Evolutionary conservation across 306 rosid species (phyloP).

Genomic region (Datisca glomerata): DNA sequence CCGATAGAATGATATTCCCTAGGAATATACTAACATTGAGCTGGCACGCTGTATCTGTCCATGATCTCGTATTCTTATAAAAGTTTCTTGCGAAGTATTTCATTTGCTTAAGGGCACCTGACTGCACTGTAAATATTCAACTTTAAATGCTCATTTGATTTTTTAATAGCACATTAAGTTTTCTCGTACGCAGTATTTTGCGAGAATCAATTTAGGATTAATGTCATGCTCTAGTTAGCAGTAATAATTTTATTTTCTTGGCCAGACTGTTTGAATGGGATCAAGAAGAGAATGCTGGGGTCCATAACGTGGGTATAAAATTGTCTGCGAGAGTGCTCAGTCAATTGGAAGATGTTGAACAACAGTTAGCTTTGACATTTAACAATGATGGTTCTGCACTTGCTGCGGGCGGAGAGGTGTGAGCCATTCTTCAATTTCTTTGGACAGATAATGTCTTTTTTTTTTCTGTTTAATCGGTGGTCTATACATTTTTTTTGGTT

Average conservation of each 20-base stretch:
- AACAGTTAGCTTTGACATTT: constrained; percentile 69
- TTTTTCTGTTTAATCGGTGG: no score
- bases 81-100: not conserved
- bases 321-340: constrained; percentile 34
- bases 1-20: no score
- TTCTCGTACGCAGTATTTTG: no score
- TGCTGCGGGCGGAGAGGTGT: constrained; percentile 89
- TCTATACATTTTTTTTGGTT: no score
- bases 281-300: constrained; percentile 21
- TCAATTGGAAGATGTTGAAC: constrained; percentile 55
- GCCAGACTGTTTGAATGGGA: constrained; percentile 72
- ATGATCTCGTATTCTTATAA: not conserved
- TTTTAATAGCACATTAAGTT: no score
- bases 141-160: no score
- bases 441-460: no score
- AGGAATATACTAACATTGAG: no score
- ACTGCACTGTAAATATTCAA: not conserved
- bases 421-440: constrained; percentile 13
- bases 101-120: not conserved
- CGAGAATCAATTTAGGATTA: not conserved
- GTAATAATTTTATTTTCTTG: not conserved
- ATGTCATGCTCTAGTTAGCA: not conserved
- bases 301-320: constrained; percentile 31
- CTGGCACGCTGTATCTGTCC: no score
- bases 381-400: constrained; percentile 56